phyloP scores from a whole-genome alignment of 768 basidiomycete species.

The Termitomyces eurrhizus region DNA sequence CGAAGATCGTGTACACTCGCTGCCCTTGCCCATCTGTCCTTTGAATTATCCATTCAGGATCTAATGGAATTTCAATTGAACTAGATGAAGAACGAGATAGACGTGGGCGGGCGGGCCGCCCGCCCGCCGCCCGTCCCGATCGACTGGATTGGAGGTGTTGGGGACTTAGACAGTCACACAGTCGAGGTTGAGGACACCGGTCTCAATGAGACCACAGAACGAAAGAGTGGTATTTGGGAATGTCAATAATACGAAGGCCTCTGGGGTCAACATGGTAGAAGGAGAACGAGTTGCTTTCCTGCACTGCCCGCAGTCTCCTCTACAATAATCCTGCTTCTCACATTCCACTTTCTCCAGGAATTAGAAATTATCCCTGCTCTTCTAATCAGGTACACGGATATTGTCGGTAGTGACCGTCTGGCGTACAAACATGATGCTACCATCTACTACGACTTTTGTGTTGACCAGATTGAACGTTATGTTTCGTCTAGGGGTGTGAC shows the following conservation, averaged over 20 bases:
- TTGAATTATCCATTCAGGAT: slow-evolving; percentile 49
- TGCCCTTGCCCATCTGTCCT: slow-evolving; percentile 31
- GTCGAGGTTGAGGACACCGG: slow-evolving; percentile 51
- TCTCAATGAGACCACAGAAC: slow-evolving; percentile 26
- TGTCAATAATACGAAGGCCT: slow-evolving; percentile 54
- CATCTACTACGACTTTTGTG: slow-evolving; percentile 14
- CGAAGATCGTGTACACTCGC: slow-evolving; percentile 41
- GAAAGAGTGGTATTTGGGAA: slow-evolving; percentile 45
- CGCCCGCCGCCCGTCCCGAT: slow-evolving; percentile 32
- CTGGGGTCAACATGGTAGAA: slow-evolving; percentile 17
- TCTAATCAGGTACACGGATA: slow-evolving; percentile 11
- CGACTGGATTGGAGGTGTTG: slow-evolving; percentile 25
- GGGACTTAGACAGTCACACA: slow-evolving; percentile 52
- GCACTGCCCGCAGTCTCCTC: background rate
- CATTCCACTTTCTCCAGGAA: background rate
- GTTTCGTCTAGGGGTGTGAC: slow-evolving; percentile 9
- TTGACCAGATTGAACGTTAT: slow-evolving; percentile 5
- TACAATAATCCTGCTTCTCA: background rate
- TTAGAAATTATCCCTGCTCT: slow-evolving; percentile 10
- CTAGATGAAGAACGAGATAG: slow-evolving; percentile 64
- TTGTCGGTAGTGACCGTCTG: slow-evolving; percentile 7
- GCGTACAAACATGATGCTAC: slow-evolving; percentile 4
- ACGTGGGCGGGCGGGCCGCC: slow-evolving; percentile 20
- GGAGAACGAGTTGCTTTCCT: background rate
- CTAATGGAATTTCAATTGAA: slow-evolving; percentile 53